Conservation (phyloP, 2,329 filamentous ascomycete species). For the Colletotrichum echinochloae region DNA sequence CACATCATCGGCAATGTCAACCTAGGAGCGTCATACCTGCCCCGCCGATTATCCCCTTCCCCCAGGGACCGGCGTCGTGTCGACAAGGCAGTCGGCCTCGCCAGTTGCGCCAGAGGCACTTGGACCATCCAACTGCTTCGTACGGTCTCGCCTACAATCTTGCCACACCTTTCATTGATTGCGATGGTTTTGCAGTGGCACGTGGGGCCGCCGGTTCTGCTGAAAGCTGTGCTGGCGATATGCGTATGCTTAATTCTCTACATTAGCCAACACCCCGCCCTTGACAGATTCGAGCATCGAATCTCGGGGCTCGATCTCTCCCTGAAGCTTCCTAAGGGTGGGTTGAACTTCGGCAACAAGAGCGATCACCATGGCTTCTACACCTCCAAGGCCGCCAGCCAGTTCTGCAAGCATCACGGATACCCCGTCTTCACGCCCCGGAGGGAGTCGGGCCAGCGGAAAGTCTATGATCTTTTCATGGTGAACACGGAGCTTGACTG, state of each 20-base stretch:
- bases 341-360: slow-evolving; percentile 18
- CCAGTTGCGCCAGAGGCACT: background rate
- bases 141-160: background rate
- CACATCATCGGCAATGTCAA: background rate
- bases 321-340: slow-evolving; percentile 27
- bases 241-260: slow-evolving; percentile 26
- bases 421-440: slow-evolving; percentile 48
- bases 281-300: slow-evolving; percentile 38
- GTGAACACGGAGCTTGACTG: slow-evolving; percentile 74
- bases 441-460: slow-evolving; percentile 51
- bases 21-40: background rate
- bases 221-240: slow-evolving; percentile 27
- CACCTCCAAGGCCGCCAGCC: slow-evolving; percentile 45
- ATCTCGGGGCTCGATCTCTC: slow-evolving; percentile 31
- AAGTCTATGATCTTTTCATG: slow-evolving; percentile 72
- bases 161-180: background rate
- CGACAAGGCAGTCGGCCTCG: background rate
- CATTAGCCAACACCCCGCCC: slow-evolving; percentile 33
- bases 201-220: slow-evolving; percentile 14
- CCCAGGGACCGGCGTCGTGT: background rate
- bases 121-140: background rate
- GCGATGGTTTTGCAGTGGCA: slow-evolving; percentile 35
- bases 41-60: background rate
- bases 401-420: slow-evolving; percentile 50
- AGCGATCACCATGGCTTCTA: slow-evolving; percentile 44